Base-by-base conservation (phyloP, 1,284 basidiomycete species). In the Pseudozyma sp. region DNA sequence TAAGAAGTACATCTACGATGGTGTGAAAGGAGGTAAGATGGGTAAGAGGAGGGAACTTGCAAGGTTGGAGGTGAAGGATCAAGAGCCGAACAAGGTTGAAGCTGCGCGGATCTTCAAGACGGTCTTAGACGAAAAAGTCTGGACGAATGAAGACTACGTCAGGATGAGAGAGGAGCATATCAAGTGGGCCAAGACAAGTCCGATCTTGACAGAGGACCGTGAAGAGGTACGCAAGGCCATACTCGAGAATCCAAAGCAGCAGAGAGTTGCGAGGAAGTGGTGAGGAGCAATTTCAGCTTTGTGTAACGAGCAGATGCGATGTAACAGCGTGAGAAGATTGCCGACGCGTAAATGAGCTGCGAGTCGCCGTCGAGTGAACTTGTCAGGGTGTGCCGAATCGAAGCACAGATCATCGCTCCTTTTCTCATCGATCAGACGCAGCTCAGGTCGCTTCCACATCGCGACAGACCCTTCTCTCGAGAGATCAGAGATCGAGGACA, bases 1-100 rank as follows among this genome's bases (percentile, higher is more conserved):
- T 0, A 67, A 63, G 17, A 75, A 72, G 54, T 75, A 75, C 45
- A 30, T 43, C 13, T 51, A 66, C 34, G 39, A 54, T 29, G 37
- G 31, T 1, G 43, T 39, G 9, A 31, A 14, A 0, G 19, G 16
- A 14, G 31, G 13, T 9, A 44, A 33, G 16, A 34, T 35, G 50
- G 45, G 40, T 14, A 54, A 57, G 35, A 40, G 59, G 34, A 55
- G 29, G 1, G 52, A 68, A 48, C 59, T 68, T 10, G 19, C 40
- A 5, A 43, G 65, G 39, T 44, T 64, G 13, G 56, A 48, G 30
- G 33, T 54, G 29, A n/a, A 37, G 30, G 39, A 54, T 30, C 68
- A 75, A 44, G 72, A 75, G 51, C 34, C 48, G 13, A 60, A 56
- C 13, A 75, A 75, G 52, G 72, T 66, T 11, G 68, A 75, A 53